phyloP scores from a whole-genome alignment of 192 early-diverging fungal species.

The Lunasporangiospora selenospora region DNA sequence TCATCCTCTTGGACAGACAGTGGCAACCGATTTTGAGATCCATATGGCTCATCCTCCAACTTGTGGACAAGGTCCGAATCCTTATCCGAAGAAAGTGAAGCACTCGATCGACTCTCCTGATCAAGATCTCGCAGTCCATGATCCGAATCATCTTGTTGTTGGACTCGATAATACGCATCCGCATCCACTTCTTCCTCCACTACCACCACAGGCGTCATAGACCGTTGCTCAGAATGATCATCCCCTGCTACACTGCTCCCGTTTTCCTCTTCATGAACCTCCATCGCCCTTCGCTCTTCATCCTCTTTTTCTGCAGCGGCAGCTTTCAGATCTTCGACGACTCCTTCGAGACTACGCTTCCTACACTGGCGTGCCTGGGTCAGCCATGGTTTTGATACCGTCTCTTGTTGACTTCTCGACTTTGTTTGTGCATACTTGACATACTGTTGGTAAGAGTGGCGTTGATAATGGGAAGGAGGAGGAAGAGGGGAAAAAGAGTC shows the following conservation, averaged over 20 bases:
- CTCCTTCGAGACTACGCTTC: conserved; percentile 37
- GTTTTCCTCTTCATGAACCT: conserved; percentile 22
- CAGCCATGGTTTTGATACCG: conserved; percentile 21
- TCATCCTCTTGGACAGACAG: conserved; percentile 19
- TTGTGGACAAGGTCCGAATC: no score
- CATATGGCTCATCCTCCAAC: no score
- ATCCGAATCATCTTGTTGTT: background rate
- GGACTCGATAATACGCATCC: background rate
- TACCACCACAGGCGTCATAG: no score
- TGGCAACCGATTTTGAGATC: no score
- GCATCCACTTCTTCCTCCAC: background rate
- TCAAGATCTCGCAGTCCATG: no score
- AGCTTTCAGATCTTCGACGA: conserved; percentile 20
- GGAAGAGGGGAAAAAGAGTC: no score
- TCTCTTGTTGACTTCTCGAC: conserved; percentile 37
- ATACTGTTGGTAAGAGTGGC: no score
- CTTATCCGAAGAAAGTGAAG: no score
- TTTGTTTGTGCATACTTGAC: conserved; percentile 45
- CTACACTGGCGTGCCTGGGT: conserved; percentile 20
- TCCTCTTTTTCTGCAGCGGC: conserved; percentile 33
- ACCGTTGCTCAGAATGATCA: no score
- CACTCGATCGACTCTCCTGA: no score
- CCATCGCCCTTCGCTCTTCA: conserved; percentile 1
- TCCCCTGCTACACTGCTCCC: no score
- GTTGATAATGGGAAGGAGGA: no score